Base-by-base conservation (phyloP, 306 rosid genomes). In the Neltuma alba region DNA sequence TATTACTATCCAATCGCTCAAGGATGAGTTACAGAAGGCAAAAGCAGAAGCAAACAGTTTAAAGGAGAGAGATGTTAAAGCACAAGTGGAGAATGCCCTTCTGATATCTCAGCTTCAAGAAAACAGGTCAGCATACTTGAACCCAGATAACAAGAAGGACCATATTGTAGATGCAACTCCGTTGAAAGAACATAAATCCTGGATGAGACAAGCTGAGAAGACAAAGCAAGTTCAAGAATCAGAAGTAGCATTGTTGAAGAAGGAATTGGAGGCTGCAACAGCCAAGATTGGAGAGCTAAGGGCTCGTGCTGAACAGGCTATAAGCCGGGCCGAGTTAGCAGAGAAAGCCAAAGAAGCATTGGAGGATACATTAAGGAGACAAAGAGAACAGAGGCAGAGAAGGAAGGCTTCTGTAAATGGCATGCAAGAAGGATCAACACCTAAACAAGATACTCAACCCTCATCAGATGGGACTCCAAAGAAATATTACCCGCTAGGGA, bases 261-360 rank as follows among this genome's bases (percentile, higher is more conserved):
- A 84, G 85, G 91, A 92, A 70, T 38, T 94, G 54, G 90, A 87
- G 70, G 87, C 63, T 70, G 93, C 97, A 71, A 38, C 45, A 16
- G 72, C 6, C 8, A 94, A 90, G 64, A 85, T 89, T 7, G 87
- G 84, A 12, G 92, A 89, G 76, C 81, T 89, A 72, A 79, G 97
- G 79, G 86, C 80, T 25, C 90, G 97, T 1, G 90, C 94, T 38
- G 98, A 89, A 76, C 98, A 92, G 65, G 98, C 98, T 30, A 58
- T 75, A 0, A 92, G 90, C 42, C 82, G 97, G 44, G 98, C 97
- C 45, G 97, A 92, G 70, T 74, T 82, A 31, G 94, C 98, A 1
- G 97, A 92, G 94, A 91, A 84, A 78, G 92, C 91, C 20, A 94
- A 91, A 76, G 81, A 83, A 27, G 87, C 80, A 33, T 38, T 92